Conservation (phyloP, 2,329 filamentous ascomycete genomes). For the Clarireedia paspali region DNA sequence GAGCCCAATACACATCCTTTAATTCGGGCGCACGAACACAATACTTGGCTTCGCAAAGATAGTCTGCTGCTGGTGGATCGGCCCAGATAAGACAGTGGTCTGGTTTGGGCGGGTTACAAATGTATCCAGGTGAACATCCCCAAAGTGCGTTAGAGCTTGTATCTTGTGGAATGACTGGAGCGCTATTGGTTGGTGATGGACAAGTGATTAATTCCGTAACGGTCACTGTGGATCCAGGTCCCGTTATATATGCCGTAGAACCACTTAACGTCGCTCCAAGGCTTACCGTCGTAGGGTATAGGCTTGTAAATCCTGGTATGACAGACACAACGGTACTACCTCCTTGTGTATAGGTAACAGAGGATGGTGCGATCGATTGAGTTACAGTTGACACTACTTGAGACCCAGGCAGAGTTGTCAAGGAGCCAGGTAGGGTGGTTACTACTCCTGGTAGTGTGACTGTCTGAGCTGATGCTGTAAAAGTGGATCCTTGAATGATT, state of each 20-base stretch:
- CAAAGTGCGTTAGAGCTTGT: conserved; percentile 29
- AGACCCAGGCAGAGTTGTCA: background rate
- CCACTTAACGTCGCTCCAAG: conserved; percentile 1
- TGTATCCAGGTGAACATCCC: conserved; percentile 36
- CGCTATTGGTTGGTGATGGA: conserved; percentile 21
- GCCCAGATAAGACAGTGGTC: conserved; percentile 34
- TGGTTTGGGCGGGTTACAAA: conserved; percentile 34
- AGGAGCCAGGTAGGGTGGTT: background rate
- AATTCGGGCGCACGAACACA: conserved; percentile 31
- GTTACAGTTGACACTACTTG: conserved; percentile 2
- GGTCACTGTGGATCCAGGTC: conserved; percentile 13
- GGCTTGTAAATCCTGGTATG: conserved; percentile 4
- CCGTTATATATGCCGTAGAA: conserved; percentile 2
- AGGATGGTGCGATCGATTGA: background rate
- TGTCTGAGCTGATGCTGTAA: background rate
- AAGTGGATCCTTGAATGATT: background rate
- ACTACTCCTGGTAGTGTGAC: background rate
- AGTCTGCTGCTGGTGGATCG: conserved; percentile 33
- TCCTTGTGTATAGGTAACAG: conserved; percentile 3
- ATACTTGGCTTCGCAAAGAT: conserved; percentile 33
- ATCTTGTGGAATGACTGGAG: conserved; percentile 19
- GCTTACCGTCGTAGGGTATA: conserved; percentile 9
- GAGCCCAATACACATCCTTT: conserved; percentile 33
- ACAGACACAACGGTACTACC: conserved; percentile 13
- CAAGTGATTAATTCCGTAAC: conserved; percentile 15